Evolutionary conservation across 352 stramenopile species (phyloP), one percentile per base, ranked within the genome.

Genomic region (Phytophthora brassicae): DNA sequence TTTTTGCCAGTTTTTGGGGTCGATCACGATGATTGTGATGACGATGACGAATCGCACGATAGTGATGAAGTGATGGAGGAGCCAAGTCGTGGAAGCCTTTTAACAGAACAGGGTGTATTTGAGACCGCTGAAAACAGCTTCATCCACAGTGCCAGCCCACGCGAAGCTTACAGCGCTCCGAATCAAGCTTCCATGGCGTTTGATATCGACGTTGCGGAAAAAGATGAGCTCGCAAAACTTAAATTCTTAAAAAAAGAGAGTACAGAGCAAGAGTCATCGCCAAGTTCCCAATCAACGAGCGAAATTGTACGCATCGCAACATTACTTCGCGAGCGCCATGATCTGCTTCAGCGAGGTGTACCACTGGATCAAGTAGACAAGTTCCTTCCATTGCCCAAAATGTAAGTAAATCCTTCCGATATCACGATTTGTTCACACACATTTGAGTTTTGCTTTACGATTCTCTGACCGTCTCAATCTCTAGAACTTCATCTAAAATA

Each of bases 271-370:
- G 17, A 14, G 38, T 1, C 38, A 24, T 44, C 17, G 7, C 3
- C 39, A 61, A 45, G 24, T 43, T 66, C 63, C 22, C 56, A 46
- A 36, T 70, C 63, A 8, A 66, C 63, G 38, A 70, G 19, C 13
- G 63, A 70, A 55, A 70, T 70, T 22, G 56, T 70, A 19, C 63
- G 63, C 17, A 66, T 70, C 24, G 63, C 63, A 24, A 70, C 63
- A 4, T 61, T 70, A 39, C 63, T 70, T n/a, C 63, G 63, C 38
- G 63, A 70, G 39, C 56, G 63, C 29, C 63, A 70, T 43, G 63
- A 70, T 59, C 63, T 70, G 20, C 63, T 58, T 66, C 63, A 70
- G 36, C 49, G 63, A 41, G 63, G 63, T 47, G 63, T 70, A 39
- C 57, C 63, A 47, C 48, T 67, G 41, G 63, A 66, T 22, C 63